Base-by-base conservation (phyloP, 768 basidiomycete species). In the Xerocomellus intermedius region DNA sequence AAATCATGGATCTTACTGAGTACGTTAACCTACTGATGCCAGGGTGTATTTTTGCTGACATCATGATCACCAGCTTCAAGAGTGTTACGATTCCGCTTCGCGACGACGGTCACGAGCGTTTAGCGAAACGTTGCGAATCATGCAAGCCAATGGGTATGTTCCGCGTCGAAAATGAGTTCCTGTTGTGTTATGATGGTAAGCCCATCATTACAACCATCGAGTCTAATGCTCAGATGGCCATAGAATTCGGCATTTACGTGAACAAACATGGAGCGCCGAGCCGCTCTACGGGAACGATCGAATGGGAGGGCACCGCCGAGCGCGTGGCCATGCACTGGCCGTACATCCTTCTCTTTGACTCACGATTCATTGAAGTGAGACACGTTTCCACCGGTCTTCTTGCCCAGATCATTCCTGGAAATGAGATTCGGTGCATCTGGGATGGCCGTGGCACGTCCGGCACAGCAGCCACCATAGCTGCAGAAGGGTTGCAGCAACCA, bases 1-100 rank as follows among this genome's bases (percentile, higher is more conserved):
- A 98, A 71, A 96, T 98, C 64, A 98, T 98, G 90, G 93, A 98
- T 63, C 80, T 98, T 39, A 84, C 85, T 22, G 91, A 95, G 91
- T 96, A 75, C 42, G 90, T 70, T 22, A 8, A 41, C 16, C 17
- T 16, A 8, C 30, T 44, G 32, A n/a, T 10, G 1, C 30, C 13
- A 19, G 13, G 7, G 12, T 38, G 16, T 12, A n/a, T 26, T 10
- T 9, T 53, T 19, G 17, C 42, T 60, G 30, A 52, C 49, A 4
- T 37, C 30, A 5, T 19, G 45, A 19, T 28, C 14, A 28, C 43
- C 32, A 92, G 89, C 70, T 89, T 91, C 72, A 88, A 89, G 71
- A 91, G 89, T 67, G 87, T 89, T 2, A 94, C 92, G 3, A 91
- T 98, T 56, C 94, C 95, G 1, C 85, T 87, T 54, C 79, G 87